These are phyloP conservation scores for Royoungia palumana DNA, from an alignment of 768 basidiomycete genomes.

Conservation along the genomic window DNA sequence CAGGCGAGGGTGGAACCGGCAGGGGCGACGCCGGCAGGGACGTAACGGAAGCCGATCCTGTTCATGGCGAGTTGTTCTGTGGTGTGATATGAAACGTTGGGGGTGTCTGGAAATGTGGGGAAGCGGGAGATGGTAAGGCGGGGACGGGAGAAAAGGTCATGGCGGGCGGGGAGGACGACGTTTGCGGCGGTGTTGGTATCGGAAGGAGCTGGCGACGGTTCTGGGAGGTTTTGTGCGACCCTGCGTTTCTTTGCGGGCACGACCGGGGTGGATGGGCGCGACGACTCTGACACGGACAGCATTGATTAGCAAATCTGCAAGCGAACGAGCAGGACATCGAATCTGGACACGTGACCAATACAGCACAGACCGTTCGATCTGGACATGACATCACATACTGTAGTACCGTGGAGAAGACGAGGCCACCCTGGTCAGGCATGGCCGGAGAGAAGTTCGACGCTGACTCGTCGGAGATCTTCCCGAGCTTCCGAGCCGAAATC, in stretches of 20 bases:
- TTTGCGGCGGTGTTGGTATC: slow-evolving; percentile 43
- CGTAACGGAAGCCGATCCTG: slow-evolving; percentile 75
- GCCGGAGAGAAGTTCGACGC: too few relatives aligned
- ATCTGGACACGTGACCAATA: slow-evolving; percentile 16
- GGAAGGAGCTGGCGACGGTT: slow-evolving; percentile 58
- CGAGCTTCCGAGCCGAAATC: too few relatives aligned
- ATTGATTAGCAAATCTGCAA: too few relatives aligned
- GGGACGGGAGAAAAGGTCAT: slow-evolving; percentile 67
- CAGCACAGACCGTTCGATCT: too few relatives aligned
- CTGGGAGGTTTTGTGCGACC: slow-evolving; percentile 36
- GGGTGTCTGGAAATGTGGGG: slow-evolving; percentile 61
- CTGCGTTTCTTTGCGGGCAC: slow-evolving; percentile 47
- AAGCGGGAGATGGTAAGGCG: slow-evolving; percentile 73
- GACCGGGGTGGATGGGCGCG: slow-evolving; percentile 34
- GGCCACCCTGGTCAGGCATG: too few relatives aligned
- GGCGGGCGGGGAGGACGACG: slow-evolving; percentile 58
- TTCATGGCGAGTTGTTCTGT: slow-evolving; percentile 74
- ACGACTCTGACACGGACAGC: slow-evolving; percentile 26
- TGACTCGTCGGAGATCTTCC: too few relatives aligned
- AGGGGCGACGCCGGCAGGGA: slow-evolving; percentile 71
- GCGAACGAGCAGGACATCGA: background rate
- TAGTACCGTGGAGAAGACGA: too few relatives aligned
- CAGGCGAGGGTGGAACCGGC: slow-evolving; percentile 58
- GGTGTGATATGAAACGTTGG: slow-evolving; percentile 52
- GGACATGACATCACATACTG: too few relatives aligned